Evolutionary conservation across 345 rosid species (phyloP).

Genomic region (Eucalyptus cladocalyx): DNA sequence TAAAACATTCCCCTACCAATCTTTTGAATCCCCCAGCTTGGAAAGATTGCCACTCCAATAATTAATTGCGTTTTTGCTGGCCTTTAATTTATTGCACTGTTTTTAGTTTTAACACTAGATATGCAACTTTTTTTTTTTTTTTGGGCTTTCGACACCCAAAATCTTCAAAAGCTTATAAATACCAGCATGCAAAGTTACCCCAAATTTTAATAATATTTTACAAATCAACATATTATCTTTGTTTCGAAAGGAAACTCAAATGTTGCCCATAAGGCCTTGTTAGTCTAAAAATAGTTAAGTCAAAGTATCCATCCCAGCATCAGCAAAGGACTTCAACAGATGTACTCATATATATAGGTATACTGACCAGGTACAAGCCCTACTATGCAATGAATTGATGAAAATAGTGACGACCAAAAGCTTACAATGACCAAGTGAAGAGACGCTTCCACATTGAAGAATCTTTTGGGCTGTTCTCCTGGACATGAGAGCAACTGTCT

Average conservation of each 20-base stretch:
- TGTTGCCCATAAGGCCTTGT: background rate
- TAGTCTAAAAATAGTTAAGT: background rate
- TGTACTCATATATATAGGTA: background rate
- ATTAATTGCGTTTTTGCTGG: background rate
- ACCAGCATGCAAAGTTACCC: background rate
- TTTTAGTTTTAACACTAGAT: background rate
- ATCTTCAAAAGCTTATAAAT: background rate
- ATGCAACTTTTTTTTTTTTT: background rate
- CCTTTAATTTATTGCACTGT: background rate
- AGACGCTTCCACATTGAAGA: constrained; percentile 68
- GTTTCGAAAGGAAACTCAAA: background rate
- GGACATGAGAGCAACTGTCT: too few relatives aligned
- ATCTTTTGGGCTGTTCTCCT: constrained; percentile 22
- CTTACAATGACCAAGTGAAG: constrained; percentile 61
- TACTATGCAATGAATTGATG: background rate
- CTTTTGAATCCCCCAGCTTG: background rate
- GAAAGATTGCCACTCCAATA: background rate
- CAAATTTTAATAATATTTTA: background rate
- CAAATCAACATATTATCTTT: background rate
- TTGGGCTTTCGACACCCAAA: background rate
- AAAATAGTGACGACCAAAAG: background rate
- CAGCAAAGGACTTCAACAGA: background rate
- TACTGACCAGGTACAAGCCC: background rate
- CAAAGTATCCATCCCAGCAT: background rate
- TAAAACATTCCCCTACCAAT: background rate